Evolutionary conservation across 2,329 filamentous ascomycete species (phyloP).

Genomic region (Salinomyces thailandicus): DNA sequence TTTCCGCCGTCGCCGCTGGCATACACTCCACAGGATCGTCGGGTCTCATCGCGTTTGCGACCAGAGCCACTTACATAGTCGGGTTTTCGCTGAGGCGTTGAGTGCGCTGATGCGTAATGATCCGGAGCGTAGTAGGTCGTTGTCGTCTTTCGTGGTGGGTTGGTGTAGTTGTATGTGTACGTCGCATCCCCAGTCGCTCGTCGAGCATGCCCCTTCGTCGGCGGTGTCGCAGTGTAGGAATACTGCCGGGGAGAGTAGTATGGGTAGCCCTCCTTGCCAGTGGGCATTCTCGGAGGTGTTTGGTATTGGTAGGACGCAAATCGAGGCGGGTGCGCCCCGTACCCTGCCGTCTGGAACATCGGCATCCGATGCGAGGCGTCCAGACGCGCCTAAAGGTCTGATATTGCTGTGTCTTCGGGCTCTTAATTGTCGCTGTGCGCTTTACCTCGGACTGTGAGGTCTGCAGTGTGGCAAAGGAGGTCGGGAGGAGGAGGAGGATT

Average conservation of each 20-base stretch:
- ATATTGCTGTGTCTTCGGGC: too few relatives aligned
- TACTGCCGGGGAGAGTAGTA: slow-evolving; percentile 47
- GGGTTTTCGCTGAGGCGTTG: slow-evolving; percentile 44
- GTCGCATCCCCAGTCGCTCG: slow-evolving; percentile 44
- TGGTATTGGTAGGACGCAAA: slow-evolving; percentile 41
- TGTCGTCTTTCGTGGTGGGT: slow-evolving; percentile 26
- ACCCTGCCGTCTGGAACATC: slow-evolving; percentile 26
- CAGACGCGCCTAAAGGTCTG: slow-evolving; percentile 22
- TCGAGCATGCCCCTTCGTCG: slow-evolving; percentile 41
- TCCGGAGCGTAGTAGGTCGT: slow-evolving; percentile 30
- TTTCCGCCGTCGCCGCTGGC: slow-evolving; percentile 23
- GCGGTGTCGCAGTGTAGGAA: slow-evolving; percentile 38
- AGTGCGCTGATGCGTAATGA: slow-evolving; percentile 35
- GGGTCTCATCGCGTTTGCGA: slow-evolving; percentile 32
- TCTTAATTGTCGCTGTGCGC: not conserved
- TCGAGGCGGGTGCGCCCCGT: slow-evolving; percentile 34
- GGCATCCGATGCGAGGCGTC: slow-evolving; percentile 23
- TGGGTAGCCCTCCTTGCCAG: slow-evolving; percentile 26
- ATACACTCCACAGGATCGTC: slow-evolving; percentile 20
- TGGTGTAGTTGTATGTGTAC: slow-evolving; percentile 32
- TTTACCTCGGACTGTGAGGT: slow-evolving; percentile 19
- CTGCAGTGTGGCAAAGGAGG: slow-evolving; percentile 21
- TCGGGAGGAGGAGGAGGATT: slow-evolving; percentile 20
- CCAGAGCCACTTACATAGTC: slow-evolving; percentile 58
- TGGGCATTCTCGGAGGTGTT: slow-evolving; percentile 39